Evolutionary conservation across 192 early-diverging fungal genomes (phyloP).

Genomic region (Radiomyces spectabilis): DNA sequence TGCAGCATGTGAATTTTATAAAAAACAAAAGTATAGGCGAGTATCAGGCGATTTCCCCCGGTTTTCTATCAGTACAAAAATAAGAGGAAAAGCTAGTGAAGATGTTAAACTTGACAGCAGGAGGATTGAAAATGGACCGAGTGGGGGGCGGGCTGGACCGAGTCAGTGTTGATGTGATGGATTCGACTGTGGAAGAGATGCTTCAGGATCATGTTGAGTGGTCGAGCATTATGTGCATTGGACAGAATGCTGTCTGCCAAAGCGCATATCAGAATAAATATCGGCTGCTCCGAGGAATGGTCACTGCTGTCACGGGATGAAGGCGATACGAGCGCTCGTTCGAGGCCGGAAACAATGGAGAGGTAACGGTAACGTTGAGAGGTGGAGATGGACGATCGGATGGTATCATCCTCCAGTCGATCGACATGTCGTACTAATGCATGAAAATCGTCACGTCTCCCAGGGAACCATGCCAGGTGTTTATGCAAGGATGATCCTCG

Average conservation of each 20-base stretch:
- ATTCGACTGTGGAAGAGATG: no score
- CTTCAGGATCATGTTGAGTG: no score
- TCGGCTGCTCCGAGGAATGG: not conserved
- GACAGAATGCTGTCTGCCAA: not conserved
- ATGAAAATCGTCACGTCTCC: not conserved
- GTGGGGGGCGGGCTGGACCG: no score
- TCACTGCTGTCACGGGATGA: not conserved
- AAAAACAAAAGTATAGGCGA: no score
- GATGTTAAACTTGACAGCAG: no score
- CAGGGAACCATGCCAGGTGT: not conserved
- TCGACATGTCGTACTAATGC: not conserved
- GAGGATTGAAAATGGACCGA: no score
- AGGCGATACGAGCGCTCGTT: not conserved
- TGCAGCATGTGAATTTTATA: no score
- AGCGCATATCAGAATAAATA: conserved; percentile 2
- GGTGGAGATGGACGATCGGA: not conserved
- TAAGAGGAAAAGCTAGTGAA: no score
- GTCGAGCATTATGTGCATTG: not conserved
- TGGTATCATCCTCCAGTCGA: not conserved
- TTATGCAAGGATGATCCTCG: not conserved
- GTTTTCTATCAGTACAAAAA: no score
- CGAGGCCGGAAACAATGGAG: no score
- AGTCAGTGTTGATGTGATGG: no score
- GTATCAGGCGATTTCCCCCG: no score
- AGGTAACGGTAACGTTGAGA: not conserved